These are phyloP conservation scores for Alternaria alternata DNA, from an alignment of 2,329 filamentous ascomycete species.

Conservation along the genomic window DNA sequence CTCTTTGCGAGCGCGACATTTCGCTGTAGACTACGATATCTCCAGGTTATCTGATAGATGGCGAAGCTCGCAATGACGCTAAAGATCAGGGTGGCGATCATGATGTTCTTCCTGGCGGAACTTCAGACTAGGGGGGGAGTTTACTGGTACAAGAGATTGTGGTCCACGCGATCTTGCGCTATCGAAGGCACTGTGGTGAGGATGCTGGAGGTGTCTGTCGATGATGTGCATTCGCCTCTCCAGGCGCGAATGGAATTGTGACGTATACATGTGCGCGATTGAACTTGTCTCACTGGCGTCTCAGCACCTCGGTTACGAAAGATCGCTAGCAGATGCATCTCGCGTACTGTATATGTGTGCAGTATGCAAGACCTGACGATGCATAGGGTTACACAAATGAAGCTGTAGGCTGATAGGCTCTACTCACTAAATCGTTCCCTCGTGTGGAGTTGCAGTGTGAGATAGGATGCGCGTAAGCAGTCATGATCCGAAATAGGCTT, in stretches of 20 bases:
- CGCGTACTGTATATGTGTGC: conserved; percentile 1
- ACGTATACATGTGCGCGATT: conserved; percentile 29
- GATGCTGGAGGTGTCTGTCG: neutral
- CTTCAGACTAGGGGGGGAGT: neutral
- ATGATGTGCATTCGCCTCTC: conserved; percentile 14
- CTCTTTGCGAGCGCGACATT: conserved; percentile 56
- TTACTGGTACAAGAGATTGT: neutral
- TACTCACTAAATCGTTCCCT: neutral
- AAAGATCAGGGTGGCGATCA: conserved; percentile 38
- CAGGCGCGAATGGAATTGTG: conserved; percentile 21
- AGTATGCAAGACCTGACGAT: neutral
- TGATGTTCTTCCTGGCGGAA: conserved; percentile 17
- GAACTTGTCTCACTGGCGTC: conserved; percentile 39
- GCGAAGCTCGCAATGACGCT: conserved; percentile 39
- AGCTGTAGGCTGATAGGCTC: neutral
- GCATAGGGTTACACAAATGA: neutral
- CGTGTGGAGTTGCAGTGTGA: neutral
- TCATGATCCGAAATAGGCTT: conserved; percentile 3
- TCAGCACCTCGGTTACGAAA: conserved; percentile 27
- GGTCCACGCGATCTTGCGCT: neutral
- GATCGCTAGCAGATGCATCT: conserved; percentile 4
- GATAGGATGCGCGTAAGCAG: neutral
- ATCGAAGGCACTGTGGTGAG: neutral
- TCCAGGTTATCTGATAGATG: conserved; percentile 41
- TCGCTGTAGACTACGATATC: conserved; percentile 48